A percentile compares a stretch with the other conserved stretches of the same genome.
Evolutionary conservation across 1,139 yeast genomes (phyloP).

Genomic region (Geotrichum restrictum): DNA sequence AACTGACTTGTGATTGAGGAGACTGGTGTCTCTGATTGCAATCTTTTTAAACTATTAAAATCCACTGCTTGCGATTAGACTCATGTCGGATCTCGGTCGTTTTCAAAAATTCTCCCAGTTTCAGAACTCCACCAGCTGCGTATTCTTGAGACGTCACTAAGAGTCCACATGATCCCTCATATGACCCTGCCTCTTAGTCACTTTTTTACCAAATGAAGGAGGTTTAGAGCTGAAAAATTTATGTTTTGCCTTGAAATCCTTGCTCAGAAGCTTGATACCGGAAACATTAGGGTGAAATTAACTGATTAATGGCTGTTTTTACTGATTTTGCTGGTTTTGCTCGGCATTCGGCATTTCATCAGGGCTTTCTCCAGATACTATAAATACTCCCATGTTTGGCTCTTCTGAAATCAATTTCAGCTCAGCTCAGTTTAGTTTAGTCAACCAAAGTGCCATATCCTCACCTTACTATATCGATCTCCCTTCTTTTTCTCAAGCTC

Average conservation of each 20-base stretch:
- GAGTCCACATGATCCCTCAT: constrained; percentile 3
- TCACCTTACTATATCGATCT: too few relatives aligned
- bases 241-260: neutral
- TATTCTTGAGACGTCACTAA: neutral
- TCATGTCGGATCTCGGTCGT: too few relatives aligned
- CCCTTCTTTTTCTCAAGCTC: too few relatives aligned
- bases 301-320: neutral
- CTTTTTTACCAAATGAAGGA: neutral
- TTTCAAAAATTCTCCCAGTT: neutral
- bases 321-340: neutral
- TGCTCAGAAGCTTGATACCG: neutral
- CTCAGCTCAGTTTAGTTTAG: neutral
- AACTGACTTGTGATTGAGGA: too few relatives aligned
- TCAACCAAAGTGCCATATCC: too few relatives aligned
- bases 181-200: neutral
- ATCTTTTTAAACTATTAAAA: too few relatives aligned
- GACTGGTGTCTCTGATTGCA: too few relatives aligned
- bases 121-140: constrained; percentile 3
- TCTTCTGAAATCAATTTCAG: neutral
- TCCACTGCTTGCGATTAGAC: too few relatives aligned
- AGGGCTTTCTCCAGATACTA: neutral
- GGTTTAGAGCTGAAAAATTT: neutral
- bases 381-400: neutral
- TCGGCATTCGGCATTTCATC: neutral
- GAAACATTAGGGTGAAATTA: neutral